Evolutionary conservation across 2,329 filamentous ascomycete genomes (phyloP).

Genomic region (Hortaea werneckii): DNA sequence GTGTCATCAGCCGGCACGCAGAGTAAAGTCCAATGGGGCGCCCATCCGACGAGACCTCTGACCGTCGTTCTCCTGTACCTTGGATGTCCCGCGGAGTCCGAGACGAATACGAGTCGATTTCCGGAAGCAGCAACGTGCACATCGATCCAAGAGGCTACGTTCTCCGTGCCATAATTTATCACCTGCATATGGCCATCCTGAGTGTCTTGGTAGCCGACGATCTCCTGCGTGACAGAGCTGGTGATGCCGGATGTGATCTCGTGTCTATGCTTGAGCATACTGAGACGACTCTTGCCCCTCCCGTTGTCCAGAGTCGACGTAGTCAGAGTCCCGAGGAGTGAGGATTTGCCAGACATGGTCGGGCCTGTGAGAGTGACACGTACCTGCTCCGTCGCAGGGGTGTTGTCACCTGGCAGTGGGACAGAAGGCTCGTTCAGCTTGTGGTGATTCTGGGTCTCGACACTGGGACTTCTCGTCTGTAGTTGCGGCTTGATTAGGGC

Average conservation of each 20-base stretch:
- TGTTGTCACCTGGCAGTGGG: neutral
- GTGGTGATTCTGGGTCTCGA: constrained; percentile 2
- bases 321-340: constrained; percentile 75
- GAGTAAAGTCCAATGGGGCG: constrained; percentile 83
- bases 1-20: constrained; percentile 75
- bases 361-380: constrained; percentile 80
- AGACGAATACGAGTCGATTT: constrained; percentile 74
- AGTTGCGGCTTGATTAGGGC: constrained; percentile 69
- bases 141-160: constrained; percentile 88
- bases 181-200: constrained; percentile 33
- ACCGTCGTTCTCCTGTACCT: constrained; percentile 83
- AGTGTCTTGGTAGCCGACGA: constrained; percentile 63
- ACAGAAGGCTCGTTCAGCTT: neutral
- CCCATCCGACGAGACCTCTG: constrained; percentile 86
- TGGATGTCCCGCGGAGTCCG: constrained; percentile 85
- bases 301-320: constrained; percentile 87
- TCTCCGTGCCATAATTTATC: constrained; percentile 75
- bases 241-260: constrained; percentile 88
- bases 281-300: constrained; percentile 77
- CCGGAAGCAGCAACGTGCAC: constrained; percentile 70
- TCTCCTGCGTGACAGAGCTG: constrained; percentile 86
- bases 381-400: constrained; percentile 54
- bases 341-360: constrained; percentile 87
- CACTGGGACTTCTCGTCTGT: constrained; percentile 8
- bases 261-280: constrained; percentile 82